Conservation (phyloP, 352 stramenopile genomes). For the Phytophthora capsici region DNA sequence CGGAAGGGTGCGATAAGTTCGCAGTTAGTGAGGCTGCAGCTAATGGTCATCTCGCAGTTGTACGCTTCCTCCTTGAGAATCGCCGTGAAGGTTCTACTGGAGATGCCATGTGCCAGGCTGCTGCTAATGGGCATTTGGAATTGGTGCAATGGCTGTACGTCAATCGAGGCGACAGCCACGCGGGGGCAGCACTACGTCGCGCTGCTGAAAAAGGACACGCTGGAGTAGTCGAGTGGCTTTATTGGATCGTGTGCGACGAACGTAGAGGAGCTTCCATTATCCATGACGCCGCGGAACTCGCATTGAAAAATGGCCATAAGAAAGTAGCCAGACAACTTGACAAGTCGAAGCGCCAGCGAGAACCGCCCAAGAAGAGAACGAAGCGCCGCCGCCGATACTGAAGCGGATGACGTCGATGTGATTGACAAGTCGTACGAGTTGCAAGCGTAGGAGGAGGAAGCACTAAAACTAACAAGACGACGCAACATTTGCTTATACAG, state of each 20-base stretch:
- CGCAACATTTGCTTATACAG: no score
- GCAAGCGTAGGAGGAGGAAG: no score
- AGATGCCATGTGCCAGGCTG: constrained; percentile 24
- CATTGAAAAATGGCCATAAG: constrained; percentile 12
- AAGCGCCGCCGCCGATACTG: constrained; percentile 15
- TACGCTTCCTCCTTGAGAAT: constrained; percentile 25
- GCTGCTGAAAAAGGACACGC: constrained; percentile 20
- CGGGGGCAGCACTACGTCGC: constrained; percentile 13
- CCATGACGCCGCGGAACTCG: constrained; percentile 15
- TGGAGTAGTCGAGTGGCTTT: constrained; percentile 20
- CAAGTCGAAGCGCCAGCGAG: constrained; percentile 16
- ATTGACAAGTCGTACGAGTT: not conserved
- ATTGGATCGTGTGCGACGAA: constrained; percentile 27
- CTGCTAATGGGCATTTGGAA: constrained; percentile 19
- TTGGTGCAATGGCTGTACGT: constrained; percentile 20
- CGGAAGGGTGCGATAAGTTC: constrained; percentile 14
- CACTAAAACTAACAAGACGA: no score
- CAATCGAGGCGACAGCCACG: constrained; percentile 20
- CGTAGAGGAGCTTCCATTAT: constrained; percentile 17
- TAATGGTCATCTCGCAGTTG: constrained; percentile 21
- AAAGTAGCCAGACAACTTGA: constrained; percentile 10
- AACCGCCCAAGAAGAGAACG: constrained; percentile 10
- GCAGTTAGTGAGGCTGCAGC: constrained; percentile 6
- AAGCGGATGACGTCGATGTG: not conserved
- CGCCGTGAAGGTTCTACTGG: constrained; percentile 19